Evolutionary conservation across 306 rosid species (phyloP).

Genomic region (Citrullus mucosospermus): DNA sequence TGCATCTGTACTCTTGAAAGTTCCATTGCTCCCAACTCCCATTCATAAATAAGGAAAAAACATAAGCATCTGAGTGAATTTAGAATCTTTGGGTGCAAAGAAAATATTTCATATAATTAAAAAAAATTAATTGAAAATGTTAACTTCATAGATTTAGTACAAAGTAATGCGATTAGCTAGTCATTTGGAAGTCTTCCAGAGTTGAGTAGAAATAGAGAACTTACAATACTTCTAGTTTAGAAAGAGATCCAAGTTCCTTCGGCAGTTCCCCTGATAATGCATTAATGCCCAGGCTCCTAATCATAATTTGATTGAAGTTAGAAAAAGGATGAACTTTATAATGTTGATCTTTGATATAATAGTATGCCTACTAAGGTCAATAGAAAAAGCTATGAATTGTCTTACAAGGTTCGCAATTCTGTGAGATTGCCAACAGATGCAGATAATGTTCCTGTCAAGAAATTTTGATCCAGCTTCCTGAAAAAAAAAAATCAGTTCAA

Average conservation of each 20-base stretch:
- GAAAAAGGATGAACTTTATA: background rate
- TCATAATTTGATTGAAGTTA: background rate
- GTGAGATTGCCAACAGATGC: constrained; percentile 52
- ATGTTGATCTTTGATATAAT: background rate
- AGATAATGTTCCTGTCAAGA: constrained; percentile 55
- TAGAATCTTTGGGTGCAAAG: background rate
- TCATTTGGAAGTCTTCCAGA: background rate
- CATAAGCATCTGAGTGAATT: background rate
- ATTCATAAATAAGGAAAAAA: background rate
- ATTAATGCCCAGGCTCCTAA: constrained; percentile 50
- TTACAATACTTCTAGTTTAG: constrained; percentile 30
- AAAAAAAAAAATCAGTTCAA: constrained; percentile 11
- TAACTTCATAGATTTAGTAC: background rate
- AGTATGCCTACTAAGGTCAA: background rate
- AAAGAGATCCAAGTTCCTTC: constrained; percentile 51
- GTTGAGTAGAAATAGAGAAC: constrained; percentile 10
- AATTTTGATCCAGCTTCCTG: constrained; percentile 51
- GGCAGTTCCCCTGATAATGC: constrained; percentile 66
- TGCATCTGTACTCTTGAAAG: background rate
- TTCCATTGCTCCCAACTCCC: background rate
- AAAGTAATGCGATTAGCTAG: background rate
- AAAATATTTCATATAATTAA: background rate
- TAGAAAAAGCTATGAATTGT: background rate
- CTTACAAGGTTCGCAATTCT: constrained; percentile 59
- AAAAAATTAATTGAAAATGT: background rate